Conservation (phyloP, 495 filamentous ascomycete genomes). For the Lophiotrema nucula region DNA sequence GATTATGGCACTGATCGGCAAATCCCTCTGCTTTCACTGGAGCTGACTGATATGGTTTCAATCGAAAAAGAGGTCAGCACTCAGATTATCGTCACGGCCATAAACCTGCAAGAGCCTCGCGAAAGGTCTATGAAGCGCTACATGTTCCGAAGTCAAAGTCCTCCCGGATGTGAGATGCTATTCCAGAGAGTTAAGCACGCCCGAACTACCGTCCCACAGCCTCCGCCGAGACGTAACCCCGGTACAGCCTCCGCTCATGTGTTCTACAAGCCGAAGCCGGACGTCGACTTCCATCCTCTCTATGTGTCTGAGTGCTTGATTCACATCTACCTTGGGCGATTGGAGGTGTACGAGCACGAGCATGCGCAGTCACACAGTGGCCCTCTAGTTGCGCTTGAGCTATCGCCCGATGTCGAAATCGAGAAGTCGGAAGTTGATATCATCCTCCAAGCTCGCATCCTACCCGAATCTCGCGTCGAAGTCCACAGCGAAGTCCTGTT, state of each 20-base stretch:
- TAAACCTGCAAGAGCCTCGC: background rate
- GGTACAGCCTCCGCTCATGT: background rate
- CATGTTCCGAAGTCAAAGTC: slow-evolving; percentile 2
- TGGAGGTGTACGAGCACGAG: background rate
- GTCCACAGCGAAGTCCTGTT: background rate
- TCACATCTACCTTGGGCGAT: background rate
- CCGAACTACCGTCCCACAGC: background rate
- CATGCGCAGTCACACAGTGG: background rate
- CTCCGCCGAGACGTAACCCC: background rate
- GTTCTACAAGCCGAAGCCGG: background rate
- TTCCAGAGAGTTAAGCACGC: slow-evolving; percentile 2
- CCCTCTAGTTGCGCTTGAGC: background rate
- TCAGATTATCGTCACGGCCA: slow-evolving; percentile 7
- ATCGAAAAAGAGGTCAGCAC: background rate
- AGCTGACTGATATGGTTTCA: background rate
- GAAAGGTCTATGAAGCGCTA: background rate
- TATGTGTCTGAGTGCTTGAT: background rate
- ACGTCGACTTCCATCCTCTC: background rate
- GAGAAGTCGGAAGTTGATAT: background rate
- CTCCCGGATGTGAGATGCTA: slow-evolving; percentile 1
- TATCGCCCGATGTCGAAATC: background rate
- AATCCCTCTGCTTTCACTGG: slow-evolving; percentile 2
- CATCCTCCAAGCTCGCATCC: background rate
- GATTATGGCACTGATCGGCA: background rate
- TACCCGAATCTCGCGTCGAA: background rate